Base-by-base conservation (phyloP, 2,329 filamentous ascomycete genomes). In the Paecilomyces fulvus region DNA sequence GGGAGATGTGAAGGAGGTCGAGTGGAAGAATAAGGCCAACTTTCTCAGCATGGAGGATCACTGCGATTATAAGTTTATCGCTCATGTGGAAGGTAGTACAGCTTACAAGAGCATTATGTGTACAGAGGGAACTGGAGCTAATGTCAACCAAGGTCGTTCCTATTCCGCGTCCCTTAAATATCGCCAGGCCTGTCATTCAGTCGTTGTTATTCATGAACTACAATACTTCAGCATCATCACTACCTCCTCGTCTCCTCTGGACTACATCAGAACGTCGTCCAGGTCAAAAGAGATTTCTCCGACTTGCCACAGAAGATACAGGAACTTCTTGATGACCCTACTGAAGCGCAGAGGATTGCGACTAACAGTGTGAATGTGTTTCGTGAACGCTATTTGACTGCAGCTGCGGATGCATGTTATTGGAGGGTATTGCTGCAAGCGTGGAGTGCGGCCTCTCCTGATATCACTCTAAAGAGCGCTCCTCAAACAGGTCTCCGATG, bases 141-240 rank as follows among this genome's bases (percentile, higher is more conserved):
- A 55, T 20, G 25, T 25, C 14, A 28, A 33, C 11, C 48, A 70
- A 70, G 68, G 68, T 30, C 68, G 69, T 12, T 75, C 76, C 0
- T 80, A 79, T 62, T 80, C 77, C 8, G 77, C 77, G 17, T 75
- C 75, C 3, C 69, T 79, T 3, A 79, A 79, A 62, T 80, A 80
- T 60, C 70, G 78, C 10, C 78, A 80, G 61, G 74, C 75, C 23
- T 80, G 78, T 63, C 60, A 64, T 21, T 77, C 72, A 2, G 77
- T 81, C 14, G 67, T 78, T 30, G 67, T 80, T 21, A 70, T 75
- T 8, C 77, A 79, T 57, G 70, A 75, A 49, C 68, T 79, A 25
- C 70, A 77, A 48, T 80, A 73, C 65, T 77, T 49, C 75, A 79
- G 53, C 76, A 79, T 55, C 75, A 79, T 56, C 71, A 77, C 53